Evolutionary conservation across 495 filamentous ascomycete species (phyloP).

Genomic region (Trichoderma asperelloides): DNA sequence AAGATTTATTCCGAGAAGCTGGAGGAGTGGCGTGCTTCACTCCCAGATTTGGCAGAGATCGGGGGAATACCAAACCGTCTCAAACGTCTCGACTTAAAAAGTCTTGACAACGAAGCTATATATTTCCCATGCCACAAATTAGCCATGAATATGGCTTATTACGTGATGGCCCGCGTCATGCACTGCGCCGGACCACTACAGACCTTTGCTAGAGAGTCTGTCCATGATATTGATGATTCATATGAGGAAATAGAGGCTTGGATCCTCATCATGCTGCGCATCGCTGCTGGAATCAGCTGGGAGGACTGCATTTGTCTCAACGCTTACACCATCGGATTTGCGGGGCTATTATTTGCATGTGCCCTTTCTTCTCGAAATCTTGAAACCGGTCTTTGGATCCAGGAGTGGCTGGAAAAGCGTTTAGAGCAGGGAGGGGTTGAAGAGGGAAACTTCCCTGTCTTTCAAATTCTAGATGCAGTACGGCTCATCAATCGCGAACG

Average conservation of each 20-base stretch:
- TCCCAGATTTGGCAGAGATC: neutral
- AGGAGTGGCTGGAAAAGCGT: slow-evolving; percentile 19
- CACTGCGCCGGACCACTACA: slow-evolving; percentile 18
- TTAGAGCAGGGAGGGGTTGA: slow-evolving; percentile 16
- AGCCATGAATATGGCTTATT: slow-evolving; percentile 25
- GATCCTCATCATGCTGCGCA: slow-evolving; percentile 17
- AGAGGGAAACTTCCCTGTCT: slow-evolving; percentile 24
- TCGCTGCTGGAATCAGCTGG: slow-evolving; percentile 19
- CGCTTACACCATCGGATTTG: slow-evolving; percentile 27
- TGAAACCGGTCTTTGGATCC: slow-evolving; percentile 16
- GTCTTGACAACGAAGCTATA: neutral
- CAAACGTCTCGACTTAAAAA: neutral
- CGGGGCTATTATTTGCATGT: slow-evolving; percentile 21
- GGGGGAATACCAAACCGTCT: neutral
- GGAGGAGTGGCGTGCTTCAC: neutral
- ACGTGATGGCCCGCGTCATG: slow-evolving; percentile 22
- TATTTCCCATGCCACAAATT: slow-evolving; percentile 21
- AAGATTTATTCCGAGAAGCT: neutral
- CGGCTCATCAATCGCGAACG: slow-evolving; percentile 19
- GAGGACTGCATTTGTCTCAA: slow-evolving; percentile 15
- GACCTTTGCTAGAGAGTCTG: neutral
- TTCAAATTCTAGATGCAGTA: slow-evolving; percentile 20
- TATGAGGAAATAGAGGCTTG: slow-evolving; percentile 17
- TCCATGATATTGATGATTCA: neutral
- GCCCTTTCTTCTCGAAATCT: slow-evolving; percentile 19